These are phyloP conservation scores for Linnemannia exigua DNA, from an alignment of 192 early-diverging fungal genomes.

Conservation along the genomic window DNA sequence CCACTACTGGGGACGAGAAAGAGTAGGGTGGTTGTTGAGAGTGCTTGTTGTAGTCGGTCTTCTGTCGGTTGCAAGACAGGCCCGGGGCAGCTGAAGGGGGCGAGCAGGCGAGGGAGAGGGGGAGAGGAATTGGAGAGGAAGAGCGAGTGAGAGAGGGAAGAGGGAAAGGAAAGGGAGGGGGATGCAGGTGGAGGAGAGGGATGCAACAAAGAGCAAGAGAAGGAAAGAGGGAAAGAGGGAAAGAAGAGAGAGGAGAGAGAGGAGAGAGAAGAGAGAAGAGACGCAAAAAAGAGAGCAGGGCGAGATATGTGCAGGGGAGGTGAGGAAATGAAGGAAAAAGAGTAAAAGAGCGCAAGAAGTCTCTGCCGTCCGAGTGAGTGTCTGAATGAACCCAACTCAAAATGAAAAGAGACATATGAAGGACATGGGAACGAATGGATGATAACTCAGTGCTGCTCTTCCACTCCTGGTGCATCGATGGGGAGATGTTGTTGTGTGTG, in stretches of 20 bases:
- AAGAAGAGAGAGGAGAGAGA: background rate
- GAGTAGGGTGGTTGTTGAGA: background rate
- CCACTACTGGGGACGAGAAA: background rate
- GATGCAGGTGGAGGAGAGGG: conserved; percentile 7
- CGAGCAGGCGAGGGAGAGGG: background rate
- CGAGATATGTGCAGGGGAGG: background rate
- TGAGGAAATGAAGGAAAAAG: background rate
- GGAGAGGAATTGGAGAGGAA: background rate
- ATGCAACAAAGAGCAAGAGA: conserved; percentile 4
- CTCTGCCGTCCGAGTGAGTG: background rate
- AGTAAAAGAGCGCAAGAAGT: background rate
- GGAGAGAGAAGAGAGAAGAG: background rate
- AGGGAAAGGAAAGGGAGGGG: background rate
- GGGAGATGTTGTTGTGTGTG: background rate
- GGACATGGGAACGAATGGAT: too few species aligned
- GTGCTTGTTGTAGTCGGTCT: background rate
- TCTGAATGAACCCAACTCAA: background rate
- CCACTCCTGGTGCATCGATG: too few species aligned
- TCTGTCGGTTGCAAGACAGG: conserved; percentile 1
- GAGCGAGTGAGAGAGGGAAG: background rate
- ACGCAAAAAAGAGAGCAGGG: background rate
- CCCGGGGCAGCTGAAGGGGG: background rate
- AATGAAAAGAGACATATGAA: background rate
- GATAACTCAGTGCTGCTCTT: too few species aligned
- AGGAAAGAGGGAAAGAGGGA: background rate